phyloP scores from a whole-genome alignment of 441 rosid genomes.

The Geranium incanum region DNA sequence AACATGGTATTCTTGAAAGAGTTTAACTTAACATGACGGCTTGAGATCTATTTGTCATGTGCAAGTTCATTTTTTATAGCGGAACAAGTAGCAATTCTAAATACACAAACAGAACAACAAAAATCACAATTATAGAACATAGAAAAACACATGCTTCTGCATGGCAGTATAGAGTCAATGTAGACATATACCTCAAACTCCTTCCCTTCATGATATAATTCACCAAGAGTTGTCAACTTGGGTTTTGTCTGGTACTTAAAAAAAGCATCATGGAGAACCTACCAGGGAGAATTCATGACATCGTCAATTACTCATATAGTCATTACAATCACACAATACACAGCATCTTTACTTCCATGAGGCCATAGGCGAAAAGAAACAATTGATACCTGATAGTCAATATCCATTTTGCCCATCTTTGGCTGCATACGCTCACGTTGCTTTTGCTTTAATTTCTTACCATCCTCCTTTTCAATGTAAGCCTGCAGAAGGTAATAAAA shows the following conservation, averaged over 20 bases:
- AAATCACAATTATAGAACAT: not conserved
- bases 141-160: not conserved
- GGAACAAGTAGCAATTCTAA: not conserved
- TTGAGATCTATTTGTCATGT: not conserved
- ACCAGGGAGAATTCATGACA: slow-evolving; percentile 11
- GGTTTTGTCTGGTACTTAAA: slow-evolving; percentile 98
- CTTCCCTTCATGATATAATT: slow-evolving; percentile 93
- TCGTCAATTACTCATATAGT: not conserved
- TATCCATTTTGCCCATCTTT: slow-evolving; percentile 99
- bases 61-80: not conserved
- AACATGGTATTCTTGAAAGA: not conserved
- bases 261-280: slow-evolving; percentile 99
- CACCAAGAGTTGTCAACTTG: slow-evolving; percentile 81
- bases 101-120: not conserved
- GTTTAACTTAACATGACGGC: not conserved
- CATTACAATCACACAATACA: not conserved
- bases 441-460: slow-evolving; percentile 96
- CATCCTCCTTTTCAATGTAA: slow-evolving; percentile 94
- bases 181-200: slow-evolving; percentile 76
- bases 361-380: slow-evolving; percentile 13
- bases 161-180: not conserved
- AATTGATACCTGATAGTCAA: slow-evolving; percentile 79
- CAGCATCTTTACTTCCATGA: not conserved
- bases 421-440: slow-evolving; percentile 99
- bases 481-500: slow-evolving; percentile 43